These are phyloP conservation scores for Nemania bipapillata DNA, from an alignment of 2,329 filamentous ascomycete genomes.

Conservation along the genomic window DNA sequence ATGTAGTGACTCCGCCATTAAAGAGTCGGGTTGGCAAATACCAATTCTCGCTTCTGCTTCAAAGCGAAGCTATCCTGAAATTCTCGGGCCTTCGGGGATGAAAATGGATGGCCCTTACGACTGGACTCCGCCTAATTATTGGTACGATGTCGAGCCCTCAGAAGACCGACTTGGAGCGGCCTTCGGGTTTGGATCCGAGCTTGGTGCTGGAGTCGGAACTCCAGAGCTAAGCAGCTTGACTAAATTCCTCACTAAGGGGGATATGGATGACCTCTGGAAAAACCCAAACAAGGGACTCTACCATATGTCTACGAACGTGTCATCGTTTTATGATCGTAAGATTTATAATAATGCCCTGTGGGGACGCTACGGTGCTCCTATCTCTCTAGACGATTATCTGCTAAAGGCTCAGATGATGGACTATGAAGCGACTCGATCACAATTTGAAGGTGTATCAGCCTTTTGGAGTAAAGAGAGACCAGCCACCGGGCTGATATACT, in stretches of 20 bases:
- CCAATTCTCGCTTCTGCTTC: slow-evolving; percentile 69
- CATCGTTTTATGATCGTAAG: slow-evolving; percentile 64
- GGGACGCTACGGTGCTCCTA: slow-evolving; percentile 63
- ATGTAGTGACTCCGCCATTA: slow-evolving; percentile 57
- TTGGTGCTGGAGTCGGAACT: slow-evolving; percentile 70
- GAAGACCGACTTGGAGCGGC: slow-evolving; percentile 63
- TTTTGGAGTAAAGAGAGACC: slow-evolving; percentile 62
- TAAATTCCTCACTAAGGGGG: slow-evolving; percentile 62
- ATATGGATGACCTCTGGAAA: slow-evolving; percentile 68
- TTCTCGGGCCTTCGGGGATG: slow-evolving; percentile 67
- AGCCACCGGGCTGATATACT: slow-evolving; percentile 71
- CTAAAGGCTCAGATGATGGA: slow-evolving; percentile 70
- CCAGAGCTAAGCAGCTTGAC: slow-evolving; percentile 66
- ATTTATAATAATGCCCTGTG: slow-evolving; percentile 69
- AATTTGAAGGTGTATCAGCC: slow-evolving; percentile 67
- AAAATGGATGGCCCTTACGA: slow-evolving; percentile 75
- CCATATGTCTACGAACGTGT: slow-evolving; percentile 68
- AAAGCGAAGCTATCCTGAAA: slow-evolving; percentile 63
- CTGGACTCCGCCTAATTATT: slow-evolving; percentile 73
- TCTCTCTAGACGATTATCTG: slow-evolving; percentile 66
- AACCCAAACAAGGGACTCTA: slow-evolving; percentile 63
- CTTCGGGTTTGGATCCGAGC: slow-evolving; percentile 72
- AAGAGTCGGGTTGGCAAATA: slow-evolving; percentile 63
- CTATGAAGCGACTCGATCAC: slow-evolving; percentile 70
- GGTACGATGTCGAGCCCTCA: slow-evolving; percentile 61